A percentile compares a stretch with the other conserved stretches of the same genome.
Evolutionary conservation across 2,329 filamentous ascomycete genomes (phyloP).

Genomic region (Stagonosporopsis tanaceti): DNA sequence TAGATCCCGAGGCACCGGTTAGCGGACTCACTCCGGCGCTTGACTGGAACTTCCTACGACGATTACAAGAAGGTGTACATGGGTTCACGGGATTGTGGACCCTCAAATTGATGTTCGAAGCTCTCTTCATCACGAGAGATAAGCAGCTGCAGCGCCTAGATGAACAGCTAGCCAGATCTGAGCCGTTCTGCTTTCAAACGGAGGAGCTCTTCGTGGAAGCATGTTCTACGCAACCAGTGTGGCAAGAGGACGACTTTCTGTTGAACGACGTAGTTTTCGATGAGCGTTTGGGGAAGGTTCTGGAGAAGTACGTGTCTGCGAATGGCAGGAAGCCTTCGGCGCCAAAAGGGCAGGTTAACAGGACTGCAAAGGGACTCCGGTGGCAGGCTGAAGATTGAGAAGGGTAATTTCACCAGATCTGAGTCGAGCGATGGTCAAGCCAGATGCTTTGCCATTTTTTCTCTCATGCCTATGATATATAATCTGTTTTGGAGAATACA

Average conservation of each 20-base stretch:
- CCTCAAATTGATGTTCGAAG: slow-evolving; percentile 1
- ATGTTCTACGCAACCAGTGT: not conserved
- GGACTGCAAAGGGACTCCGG: not conserved
- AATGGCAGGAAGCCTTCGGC: not conserved
- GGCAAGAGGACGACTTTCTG: not conserved
- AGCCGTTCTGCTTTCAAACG: not conserved
- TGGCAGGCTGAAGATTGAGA: not conserved
- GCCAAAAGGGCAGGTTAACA: not conserved
- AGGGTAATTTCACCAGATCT: not conserved
- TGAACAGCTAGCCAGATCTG: not conserved
- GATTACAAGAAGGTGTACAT: not conserved
- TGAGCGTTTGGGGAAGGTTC: not conserved
- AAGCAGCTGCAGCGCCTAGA: not conserved
- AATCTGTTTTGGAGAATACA: no score
- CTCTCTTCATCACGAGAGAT: not conserved
- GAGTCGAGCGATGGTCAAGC: not conserved
- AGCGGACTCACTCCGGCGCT: not conserved
- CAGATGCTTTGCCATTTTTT: not conserved
- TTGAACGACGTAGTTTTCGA: not conserved
- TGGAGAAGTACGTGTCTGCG: slow-evolving; percentile 2
- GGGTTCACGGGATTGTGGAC: not conserved
- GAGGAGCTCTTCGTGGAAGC: not conserved
- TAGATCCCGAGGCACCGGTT: not conserved
- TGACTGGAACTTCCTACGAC: not conserved
- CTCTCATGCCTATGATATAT: no score